A percentile compares a stretch with the other conserved stretches of the same genome.
These are phyloP conservation scores for Saturnispora serradocipensis DNA, from an alignment of 805 yeast genomes.

Conservation along the genomic window DNA sequence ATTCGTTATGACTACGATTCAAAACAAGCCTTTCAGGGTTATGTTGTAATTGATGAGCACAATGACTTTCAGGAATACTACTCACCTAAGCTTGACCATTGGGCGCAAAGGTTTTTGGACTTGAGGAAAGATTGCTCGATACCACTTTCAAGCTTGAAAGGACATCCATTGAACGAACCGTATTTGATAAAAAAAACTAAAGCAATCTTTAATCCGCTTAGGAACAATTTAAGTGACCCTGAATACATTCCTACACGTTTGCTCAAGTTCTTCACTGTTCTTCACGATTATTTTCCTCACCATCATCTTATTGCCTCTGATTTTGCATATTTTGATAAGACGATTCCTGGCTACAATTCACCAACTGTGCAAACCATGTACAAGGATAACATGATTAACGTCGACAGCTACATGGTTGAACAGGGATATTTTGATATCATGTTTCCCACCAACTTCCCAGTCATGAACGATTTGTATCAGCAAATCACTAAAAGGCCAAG, in stretches of 20 bases:
- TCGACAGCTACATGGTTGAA: slow-evolving; percentile 67
- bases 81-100: slow-evolving; percentile 49
- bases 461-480: slow-evolving; percentile 52
- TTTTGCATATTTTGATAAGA: slow-evolving; percentile 44
- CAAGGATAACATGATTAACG: slow-evolving; percentile 56
- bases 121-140: slow-evolving; percentile 40
- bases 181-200: slow-evolving; percentile 32
- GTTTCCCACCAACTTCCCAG: slow-evolving; percentile 72
- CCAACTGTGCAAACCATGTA: slow-evolving; percentile 78
- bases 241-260: slow-evolving; percentile 79
- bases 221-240: slow-evolving; percentile 57
- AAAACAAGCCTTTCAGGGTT: slow-evolving; percentile 65
- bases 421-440: slow-evolving; percentile 83
- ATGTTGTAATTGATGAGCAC: slow-evolving; percentile 59
- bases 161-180: slow-evolving; percentile 57
- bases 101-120: slow-evolving; percentile 46
- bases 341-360: slow-evolving; percentile 49
- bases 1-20: slow-evolving; percentile 64
- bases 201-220: slow-evolving; percentile 52
- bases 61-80: slow-evolving; percentile 73
- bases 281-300: slow-evolving; percentile 59
- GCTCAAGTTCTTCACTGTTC: slow-evolving; percentile 52
- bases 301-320: slow-evolving; percentile 71
- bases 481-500: slow-evolving; percentile 55
- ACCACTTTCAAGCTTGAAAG: slow-evolving; percentile 24